Evolutionary conservation across 305 asterid genomes (phyloP), one percentile per base, ranked within the genome.

Genomic region (Petunia hybrid): DNA sequence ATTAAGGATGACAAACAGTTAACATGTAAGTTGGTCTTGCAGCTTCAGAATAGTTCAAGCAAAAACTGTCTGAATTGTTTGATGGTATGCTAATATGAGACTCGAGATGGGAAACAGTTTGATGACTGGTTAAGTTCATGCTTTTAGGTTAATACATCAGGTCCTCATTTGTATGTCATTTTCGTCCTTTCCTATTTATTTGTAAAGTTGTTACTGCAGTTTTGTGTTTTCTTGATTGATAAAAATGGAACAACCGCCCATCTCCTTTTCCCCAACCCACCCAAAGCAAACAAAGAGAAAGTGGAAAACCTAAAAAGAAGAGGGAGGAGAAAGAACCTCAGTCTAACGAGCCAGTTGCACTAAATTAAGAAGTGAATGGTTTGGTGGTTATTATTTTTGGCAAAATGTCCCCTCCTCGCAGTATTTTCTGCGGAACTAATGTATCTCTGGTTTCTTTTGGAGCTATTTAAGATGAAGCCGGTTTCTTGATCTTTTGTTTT

Each of bases 1-100:
- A 83, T 94, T 35, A 87, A 87, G 83, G 93, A 93, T 1, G 99
- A 97, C 83, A 75, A 85, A 53, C 97, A 89, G 84, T 82, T 97
- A 83, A 88, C 85, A 39, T 89, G 99, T 97, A 84, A 91, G 98
- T 80, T 41, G 31, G 35, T 22, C 46, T 70, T 46, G 59, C 16
- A 63, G 69, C 69, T 63, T 43, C 4, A 9, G 69, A 63, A 8
- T 63, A 36, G 16, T 63, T 63, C 69, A 9, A 4, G 69, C 43
- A 63, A 63, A 38, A 36, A 22, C 31, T 0, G 42, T 9, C 5
- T 9, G 67, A 61, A 48, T 40, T n/a, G 62, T 56, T 79, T n/a
- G 35, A 45, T 63, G 38, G 12, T 63, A 63, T 36, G 16, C 68
- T 63, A 36, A 9, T 36, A 10, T 63, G 69, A 63, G 10, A 63